Evolutionary conservation across 2,329 filamentous ascomycete genomes (phyloP).

Genomic region (Aureobasidium lini): DNA sequence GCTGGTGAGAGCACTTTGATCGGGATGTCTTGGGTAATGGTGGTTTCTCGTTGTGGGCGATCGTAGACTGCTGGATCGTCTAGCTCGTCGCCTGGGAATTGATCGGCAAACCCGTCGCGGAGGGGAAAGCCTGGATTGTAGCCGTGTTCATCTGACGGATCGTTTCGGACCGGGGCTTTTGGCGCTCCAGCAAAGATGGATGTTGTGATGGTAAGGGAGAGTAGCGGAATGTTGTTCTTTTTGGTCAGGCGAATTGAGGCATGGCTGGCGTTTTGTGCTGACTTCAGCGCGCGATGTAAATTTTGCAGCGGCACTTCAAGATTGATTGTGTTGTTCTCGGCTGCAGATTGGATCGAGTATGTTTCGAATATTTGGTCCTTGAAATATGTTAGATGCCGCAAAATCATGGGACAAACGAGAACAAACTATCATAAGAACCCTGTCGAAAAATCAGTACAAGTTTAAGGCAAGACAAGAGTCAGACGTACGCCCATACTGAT

Average conservation of each 20-base stretch:
- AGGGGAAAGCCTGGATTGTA: not conserved
- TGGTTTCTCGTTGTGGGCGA: conserved; percentile 70
- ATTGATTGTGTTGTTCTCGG: conserved; percentile 82
- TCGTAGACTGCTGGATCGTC: conserved; percentile 25
- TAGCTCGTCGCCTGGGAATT: conserved; percentile 10
- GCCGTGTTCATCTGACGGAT: not conserved
- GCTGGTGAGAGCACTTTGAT: conserved; percentile 78
- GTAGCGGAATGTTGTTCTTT: conserved; percentile 76
- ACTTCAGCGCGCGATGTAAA: conserved; percentile 85
- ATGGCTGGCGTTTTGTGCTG: conserved; percentile 71
- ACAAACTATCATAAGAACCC: conserved; percentile 36
- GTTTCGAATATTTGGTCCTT: conserved; percentile 75
- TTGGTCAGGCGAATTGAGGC: conserved; percentile 87
- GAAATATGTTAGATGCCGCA: conserved; percentile 13
- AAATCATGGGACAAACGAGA: not conserved
- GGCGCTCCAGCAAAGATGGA: conserved; percentile 46
- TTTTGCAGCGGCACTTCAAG: conserved; percentile 86
- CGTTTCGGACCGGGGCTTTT: not conserved
- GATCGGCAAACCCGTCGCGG: not conserved
- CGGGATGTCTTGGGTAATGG: conserved; percentile 94
- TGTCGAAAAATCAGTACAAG: conserved; percentile 17
- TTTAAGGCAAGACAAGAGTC: conserved; percentile 14
- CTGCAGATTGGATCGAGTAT: conserved; percentile 80
- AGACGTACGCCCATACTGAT: conserved; percentile 85
- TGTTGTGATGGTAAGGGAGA: conserved; percentile 84